These are phyloP conservation scores for Aspergillus sp. DNA, from an alignment of 2,329 filamentous ascomycete species.

Conservation along the genomic window DNA sequence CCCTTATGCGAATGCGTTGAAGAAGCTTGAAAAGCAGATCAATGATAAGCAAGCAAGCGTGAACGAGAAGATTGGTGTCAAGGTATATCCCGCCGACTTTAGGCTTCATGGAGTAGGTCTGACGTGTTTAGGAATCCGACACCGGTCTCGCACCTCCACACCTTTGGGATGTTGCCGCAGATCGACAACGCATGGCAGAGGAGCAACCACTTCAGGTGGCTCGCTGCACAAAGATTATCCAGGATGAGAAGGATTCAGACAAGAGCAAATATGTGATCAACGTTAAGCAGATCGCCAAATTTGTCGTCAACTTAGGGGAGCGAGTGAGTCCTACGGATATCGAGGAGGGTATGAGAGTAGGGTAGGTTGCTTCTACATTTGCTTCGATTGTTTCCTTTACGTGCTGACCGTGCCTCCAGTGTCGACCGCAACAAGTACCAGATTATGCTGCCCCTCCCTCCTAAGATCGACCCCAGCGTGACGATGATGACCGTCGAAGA, in stretches of 20 bases:
- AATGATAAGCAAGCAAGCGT: conserved; percentile 98
- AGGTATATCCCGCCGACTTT: conserved; percentile 23
- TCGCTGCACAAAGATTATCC: conserved; percentile 97
- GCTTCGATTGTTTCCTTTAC: background rate
- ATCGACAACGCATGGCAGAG: conserved; percentile 96
- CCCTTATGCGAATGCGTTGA: conserved; percentile 86
- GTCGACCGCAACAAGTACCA: conserved; percentile 99
- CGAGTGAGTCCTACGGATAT: conserved; percentile 98
- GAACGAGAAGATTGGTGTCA: conserved; percentile 88
- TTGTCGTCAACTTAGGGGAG: conserved; percentile 95
- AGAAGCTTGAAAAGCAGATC: conserved; percentile 98
- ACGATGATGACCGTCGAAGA: conserved; percentile 99
- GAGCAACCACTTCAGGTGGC: conserved; percentile 97
- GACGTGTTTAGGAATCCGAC: conserved; percentile 74
- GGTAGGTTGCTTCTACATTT: conserved; percentile 42
- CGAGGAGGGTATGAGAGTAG: conserved; percentile 97
- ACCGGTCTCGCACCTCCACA: conserved; percentile 96
- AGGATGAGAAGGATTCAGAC: conserved; percentile 88
- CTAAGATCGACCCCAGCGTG: conserved; percentile 97
- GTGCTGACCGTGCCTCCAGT: conserved; percentile 32
- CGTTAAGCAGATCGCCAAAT: conserved; percentile 99
- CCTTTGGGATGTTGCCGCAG: conserved; percentile 96
- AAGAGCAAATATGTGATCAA: conserved; percentile 99
- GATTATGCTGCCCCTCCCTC: conserved; percentile 90
- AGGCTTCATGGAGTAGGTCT: conserved; percentile 19